A percentile compares a stretch with the other conserved stretches of the same genome.
Conservation (phyloP, 495 filamentous ascomycete species). For the Aspergillus baeticus region DNA sequence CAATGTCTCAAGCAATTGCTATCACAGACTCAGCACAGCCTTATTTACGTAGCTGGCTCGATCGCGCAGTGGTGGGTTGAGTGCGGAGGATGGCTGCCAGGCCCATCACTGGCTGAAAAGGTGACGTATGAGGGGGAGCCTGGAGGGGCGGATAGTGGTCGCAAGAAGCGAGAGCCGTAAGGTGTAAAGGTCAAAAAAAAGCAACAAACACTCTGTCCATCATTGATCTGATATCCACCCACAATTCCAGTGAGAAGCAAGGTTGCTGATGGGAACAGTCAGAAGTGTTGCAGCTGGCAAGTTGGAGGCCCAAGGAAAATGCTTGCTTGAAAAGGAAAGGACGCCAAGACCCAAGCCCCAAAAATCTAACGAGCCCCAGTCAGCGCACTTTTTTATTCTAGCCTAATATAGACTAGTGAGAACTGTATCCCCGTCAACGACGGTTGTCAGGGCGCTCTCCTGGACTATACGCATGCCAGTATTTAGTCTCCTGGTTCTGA, state of each 20-base stretch:
- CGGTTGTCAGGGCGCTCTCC: conserved; percentile 36
- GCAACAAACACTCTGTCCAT: not conserved
- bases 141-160: not conserved
- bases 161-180: not conserved
- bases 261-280: no score
- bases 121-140: not conserved
- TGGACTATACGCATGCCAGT: conserved; percentile 29
- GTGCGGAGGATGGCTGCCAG: not conserved
- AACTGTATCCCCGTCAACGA: conserved; percentile 25
- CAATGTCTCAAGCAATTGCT: not conserved
- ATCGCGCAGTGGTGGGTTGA: not conserved
- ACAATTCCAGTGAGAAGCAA: no score
- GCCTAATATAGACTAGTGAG: conserved; percentile 23
- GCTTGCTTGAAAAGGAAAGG: not conserved
- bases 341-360: conserved; percentile 23
- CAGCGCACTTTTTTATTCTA: conserved; percentile 24
- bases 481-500: conserved; percentile 37
- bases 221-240: no score
- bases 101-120: not conserved
- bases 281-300: no score
- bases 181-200: conserved; percentile 2
- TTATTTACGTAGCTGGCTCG: not conserved
- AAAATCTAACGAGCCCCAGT: conserved; percentile 30
- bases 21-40: not conserved
- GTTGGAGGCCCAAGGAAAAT: not conserved